phyloP scores from a whole-genome alignment of 306 rosid genomes.

The Pyrus betulifolia region DNA sequence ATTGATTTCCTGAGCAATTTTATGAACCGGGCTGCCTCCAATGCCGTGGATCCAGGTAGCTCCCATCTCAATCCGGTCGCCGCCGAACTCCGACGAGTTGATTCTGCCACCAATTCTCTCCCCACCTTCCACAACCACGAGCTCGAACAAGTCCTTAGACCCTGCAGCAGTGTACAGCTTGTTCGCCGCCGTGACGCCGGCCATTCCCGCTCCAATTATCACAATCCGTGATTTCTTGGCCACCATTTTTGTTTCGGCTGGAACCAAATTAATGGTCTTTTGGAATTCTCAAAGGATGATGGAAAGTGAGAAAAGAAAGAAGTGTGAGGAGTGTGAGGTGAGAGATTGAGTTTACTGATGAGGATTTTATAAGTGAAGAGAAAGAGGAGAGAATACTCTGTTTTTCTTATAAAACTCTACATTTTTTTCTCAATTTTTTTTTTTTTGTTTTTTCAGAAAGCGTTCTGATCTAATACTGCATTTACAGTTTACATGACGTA shows the following conservation, averaged over 20 bases:
- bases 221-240: slow-evolving; percentile 72
- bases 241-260: slow-evolving; percentile 43
- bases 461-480: too few species aligned
- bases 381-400: background rate
- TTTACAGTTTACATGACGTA: too few species aligned
- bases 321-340: slow-evolving; percentile 30
- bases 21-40: slow-evolving; percentile 76
- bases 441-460: too few species aligned
- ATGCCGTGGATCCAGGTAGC: slow-evolving; percentile 99
- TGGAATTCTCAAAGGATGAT: background rate
- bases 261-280: background rate
- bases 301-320: slow-evolving; percentile 14
- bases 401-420: background rate
- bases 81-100: slow-evolving; percentile 81
- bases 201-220: slow-evolving; percentile 96
- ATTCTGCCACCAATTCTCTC: slow-evolving; percentile 86
- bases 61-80: slow-evolving; percentile 91
- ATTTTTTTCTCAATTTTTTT: background rate
- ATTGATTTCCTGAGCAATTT: slow-evolving; percentile 57
- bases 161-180: slow-evolving; percentile 59
- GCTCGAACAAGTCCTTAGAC: slow-evolving; percentile 55
- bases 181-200: slow-evolving; percentile 90
- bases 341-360: slow-evolving; percentile 43
- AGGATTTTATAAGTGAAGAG: slow-evolving; percentile 42
- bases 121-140: slow-evolving; percentile 81